A percentile compares a stretch with the other conserved stretches of the same genome.
Evolutionary conservation across 31 red algal genomes (phyloP).

Genomic region (Pterothamnion heteromorphum): DNA sequence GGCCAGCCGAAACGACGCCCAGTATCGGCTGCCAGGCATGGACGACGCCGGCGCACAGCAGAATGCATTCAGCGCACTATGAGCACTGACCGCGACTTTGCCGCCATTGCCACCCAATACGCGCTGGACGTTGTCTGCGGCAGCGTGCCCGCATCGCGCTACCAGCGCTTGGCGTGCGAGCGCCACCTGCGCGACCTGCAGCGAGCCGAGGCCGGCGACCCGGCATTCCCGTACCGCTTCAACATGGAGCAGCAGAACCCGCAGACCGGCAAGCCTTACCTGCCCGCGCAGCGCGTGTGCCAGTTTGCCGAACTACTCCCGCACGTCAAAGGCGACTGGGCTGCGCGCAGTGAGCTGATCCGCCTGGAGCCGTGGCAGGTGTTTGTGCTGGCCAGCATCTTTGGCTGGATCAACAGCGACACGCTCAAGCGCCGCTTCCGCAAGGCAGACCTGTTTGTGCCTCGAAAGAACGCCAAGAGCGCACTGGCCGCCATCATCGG

Average conservation of each 20-base stretch:
- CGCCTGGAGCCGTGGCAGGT: background rate
- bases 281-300: background rate
- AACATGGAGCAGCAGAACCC: background rate
- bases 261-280: too few species aligned
- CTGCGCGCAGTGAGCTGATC: background rate
- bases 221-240: background rate
- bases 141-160: too few species aligned
- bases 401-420: background rate
- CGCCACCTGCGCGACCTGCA: background rate
- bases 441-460: background rate
- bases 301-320: background rate
- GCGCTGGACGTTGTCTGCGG: too few species aligned
- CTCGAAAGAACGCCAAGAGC: constrained; percentile 17
- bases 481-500: background rate
- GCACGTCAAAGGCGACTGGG: background rate
- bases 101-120: too few species aligned
- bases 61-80: too few species aligned
- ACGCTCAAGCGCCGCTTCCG: background rate
- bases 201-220: background rate
- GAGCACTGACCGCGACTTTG: too few species aligned
- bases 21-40: background rate
- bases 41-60: background rate
- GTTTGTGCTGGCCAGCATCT: background rate
- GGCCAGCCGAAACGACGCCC: too few species aligned
- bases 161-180: background rate